These are phyloP conservation scores for Bryum argenteum DNA, from an alignment of 225 moss, liverwort and hornwort species.

Conservation along the genomic window DNA sequence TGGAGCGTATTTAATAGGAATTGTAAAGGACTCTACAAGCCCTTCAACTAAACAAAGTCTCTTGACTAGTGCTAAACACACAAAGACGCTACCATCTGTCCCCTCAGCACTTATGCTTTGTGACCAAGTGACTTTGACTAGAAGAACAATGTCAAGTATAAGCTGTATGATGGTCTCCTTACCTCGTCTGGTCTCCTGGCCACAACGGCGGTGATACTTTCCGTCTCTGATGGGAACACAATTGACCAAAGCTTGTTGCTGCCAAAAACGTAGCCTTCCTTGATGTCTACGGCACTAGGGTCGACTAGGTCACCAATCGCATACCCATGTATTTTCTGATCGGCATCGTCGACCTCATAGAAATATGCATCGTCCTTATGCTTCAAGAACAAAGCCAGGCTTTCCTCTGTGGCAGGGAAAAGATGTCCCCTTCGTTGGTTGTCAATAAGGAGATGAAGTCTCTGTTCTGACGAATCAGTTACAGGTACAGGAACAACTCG, in stretches of 20 bases:
- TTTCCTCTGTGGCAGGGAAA: slow-evolving; percentile 80
- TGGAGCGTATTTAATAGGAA: slow-evolving; percentile 12
- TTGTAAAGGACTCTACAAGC: slow-evolving; percentile 2
- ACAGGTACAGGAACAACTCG: slow-evolving; percentile 75
- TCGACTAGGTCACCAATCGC: slow-evolving; percentile 51
- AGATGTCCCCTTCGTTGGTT: slow-evolving; percentile 65
- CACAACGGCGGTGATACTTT: slow-evolving; percentile 80
- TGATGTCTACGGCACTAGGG: slow-evolving; percentile 38
- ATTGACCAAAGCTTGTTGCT: slow-evolving; percentile 81
- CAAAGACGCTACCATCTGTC: neutral
- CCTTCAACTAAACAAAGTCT: neutral
- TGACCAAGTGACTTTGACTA: slow-evolving; percentile 10
- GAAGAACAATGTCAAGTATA: slow-evolving; percentile 6
- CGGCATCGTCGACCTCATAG: slow-evolving; percentile 74
- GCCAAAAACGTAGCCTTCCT: slow-evolving; percentile 73
- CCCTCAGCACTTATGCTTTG: slow-evolving; percentile 8
- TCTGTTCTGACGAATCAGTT: slow-evolving; percentile 81
- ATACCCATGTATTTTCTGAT: slow-evolving; percentile 82
- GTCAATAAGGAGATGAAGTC: slow-evolving; percentile 84
- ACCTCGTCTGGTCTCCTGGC: slow-evolving; percentile 87
- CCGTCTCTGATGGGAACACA: slow-evolving; percentile 80
- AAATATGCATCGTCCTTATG: slow-evolving; percentile 66
- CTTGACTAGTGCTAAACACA: slow-evolving; percentile 6
- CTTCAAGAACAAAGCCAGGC: slow-evolving; percentile 64
- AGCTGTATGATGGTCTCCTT: slow-evolving; percentile 22